These are phyloP conservation scores for Ceratocystis destructans DNA, from an alignment of 2,329 filamentous ascomycete species.

Conservation along the genomic window DNA sequence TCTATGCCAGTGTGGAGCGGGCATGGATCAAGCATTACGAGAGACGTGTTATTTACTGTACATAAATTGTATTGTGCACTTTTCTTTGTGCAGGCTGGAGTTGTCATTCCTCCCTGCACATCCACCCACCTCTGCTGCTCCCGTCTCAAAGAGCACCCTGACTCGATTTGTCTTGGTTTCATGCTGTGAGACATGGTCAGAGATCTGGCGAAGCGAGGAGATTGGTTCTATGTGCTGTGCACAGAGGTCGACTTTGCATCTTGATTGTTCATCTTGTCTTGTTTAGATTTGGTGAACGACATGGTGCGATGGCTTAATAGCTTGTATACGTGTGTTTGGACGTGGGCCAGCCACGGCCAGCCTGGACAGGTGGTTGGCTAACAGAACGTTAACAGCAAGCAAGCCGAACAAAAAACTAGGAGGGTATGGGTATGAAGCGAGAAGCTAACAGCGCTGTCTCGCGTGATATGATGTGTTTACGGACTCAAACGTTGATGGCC, in stretches of 20 bases:
- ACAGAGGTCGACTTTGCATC: background rate
- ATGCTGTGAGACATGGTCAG: background rate
- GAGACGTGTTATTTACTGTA: background rate
- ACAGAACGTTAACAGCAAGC: no score
- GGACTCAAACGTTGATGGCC: background rate
- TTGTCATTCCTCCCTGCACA: background rate
- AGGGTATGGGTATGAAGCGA: background rate
- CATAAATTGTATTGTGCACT: background rate
- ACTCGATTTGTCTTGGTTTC: background rate
- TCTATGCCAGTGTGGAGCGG: background rate
- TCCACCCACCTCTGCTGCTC: background rate
- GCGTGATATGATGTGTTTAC: background rate
- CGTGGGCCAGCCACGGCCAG: background rate
- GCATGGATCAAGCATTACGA: background rate
- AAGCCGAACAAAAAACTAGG: background rate
- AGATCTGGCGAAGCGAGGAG: background rate
- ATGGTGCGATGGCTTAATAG: no score
- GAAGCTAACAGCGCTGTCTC: background rate
- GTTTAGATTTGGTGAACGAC: no score
- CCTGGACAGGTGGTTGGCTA: no score
- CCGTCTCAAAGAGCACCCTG: background rate
- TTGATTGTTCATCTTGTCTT: no score
- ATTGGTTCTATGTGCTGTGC: background rate
- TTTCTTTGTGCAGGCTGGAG: background rate
- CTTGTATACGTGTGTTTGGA: no score